Evolutionary conservation across 768 basidiomycete species (phyloP).

Genomic region (Lyophyllum atratum): DNA sequence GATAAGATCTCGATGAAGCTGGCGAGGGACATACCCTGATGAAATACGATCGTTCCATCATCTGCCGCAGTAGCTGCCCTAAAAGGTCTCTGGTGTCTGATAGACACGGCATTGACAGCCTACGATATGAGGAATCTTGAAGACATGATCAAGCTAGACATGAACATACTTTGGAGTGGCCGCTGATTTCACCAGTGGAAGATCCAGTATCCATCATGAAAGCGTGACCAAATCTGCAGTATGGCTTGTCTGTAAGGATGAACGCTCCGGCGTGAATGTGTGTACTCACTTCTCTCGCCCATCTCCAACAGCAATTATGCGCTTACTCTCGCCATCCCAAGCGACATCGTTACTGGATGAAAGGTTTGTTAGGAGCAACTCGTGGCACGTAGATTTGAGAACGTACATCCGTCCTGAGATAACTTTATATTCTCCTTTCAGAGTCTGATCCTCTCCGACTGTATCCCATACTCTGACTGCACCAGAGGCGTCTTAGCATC

Average conservation of each 20-base stretch:
- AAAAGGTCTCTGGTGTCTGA: slow-evolving; percentile 88
- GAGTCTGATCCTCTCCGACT: slow-evolving; percentile 76
- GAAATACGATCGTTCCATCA: slow-evolving; percentile 79
- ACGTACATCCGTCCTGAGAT: slow-evolving; percentile 74
- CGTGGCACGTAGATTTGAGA: background rate
- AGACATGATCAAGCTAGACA: background rate
- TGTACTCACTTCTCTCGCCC: slow-evolving; percentile 77
- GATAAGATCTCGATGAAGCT: background rate
- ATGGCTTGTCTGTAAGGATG: background rate
- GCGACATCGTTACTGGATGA: slow-evolving; percentile 80
- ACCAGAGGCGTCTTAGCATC: background rate
- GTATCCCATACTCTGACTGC: slow-evolving; percentile 95
- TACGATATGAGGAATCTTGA: slow-evolving; percentile 24
- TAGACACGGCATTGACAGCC: slow-evolving; percentile 86
- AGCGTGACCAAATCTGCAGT: slow-evolving; percentile 74
- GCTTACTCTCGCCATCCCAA: slow-evolving; percentile 96
- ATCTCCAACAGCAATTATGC: slow-evolving; percentile 94
- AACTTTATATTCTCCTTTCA: slow-evolving; percentile 82
- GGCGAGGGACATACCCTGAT: slow-evolving; percentile 55
- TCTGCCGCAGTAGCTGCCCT: slow-evolving; percentile 89
- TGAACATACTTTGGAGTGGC: slow-evolving; percentile 78
- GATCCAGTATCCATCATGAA: slow-evolving; percentile 85
- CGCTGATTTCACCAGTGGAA: slow-evolving; percentile 85
- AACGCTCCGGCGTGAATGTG: background rate
- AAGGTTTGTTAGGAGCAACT: background rate